A percentile compares a stretch with the other conserved stretches of the same genome.
Conservation (phyloP, 2,329 filamentous ascomycete genomes). For the Elsinoe batatas region DNA sequence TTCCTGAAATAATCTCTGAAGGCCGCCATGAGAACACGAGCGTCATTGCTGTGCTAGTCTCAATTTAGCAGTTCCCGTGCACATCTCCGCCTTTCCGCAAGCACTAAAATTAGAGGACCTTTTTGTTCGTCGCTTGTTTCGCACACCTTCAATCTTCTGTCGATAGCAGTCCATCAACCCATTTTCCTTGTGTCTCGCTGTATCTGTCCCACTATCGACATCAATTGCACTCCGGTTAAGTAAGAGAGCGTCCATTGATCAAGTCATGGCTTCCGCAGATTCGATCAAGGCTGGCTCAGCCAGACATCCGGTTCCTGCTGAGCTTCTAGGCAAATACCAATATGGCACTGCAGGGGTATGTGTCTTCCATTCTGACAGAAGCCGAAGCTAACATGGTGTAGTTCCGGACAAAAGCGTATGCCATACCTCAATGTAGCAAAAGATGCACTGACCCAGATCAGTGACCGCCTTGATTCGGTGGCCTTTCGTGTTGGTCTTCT, state of each 20-base stretch:
- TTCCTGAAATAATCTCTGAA: no score
- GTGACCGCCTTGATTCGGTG: slow-evolving; percentile 78
- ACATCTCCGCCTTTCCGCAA: background rate
- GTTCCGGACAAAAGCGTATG: slow-evolving; percentile 64
- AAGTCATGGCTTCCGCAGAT: slow-evolving; percentile 13
- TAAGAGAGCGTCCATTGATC: background rate
- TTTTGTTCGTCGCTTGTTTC: background rate
- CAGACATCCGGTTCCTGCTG: slow-evolving; percentile 25
- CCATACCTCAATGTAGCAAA: slow-evolving; percentile 17
- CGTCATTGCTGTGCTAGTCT: background rate
- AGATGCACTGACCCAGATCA: slow-evolving; percentile 24
- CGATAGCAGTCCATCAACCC: background rate
- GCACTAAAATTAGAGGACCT: background rate
- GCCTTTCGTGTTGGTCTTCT: slow-evolving; percentile 87
- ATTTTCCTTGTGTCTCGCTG: background rate
- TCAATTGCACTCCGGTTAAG: background rate
- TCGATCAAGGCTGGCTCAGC: slow-evolving; percentile 19
- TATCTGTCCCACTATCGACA: background rate
- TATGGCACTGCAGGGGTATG: slow-evolving; percentile 49
- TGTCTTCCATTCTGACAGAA: background rate
- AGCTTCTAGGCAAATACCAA: slow-evolving; percentile 35
- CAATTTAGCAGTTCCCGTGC: background rate
- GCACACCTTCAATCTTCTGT: background rate
- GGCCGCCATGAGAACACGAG: background rate
- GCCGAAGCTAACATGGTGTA: slow-evolving; percentile 21